Percentiles rank a stretch among this genome's conserved stretches.
Conservation (phyloP, 2,329 filamentous ascomycete species). For the Exophiala dermatitidis region DNA sequence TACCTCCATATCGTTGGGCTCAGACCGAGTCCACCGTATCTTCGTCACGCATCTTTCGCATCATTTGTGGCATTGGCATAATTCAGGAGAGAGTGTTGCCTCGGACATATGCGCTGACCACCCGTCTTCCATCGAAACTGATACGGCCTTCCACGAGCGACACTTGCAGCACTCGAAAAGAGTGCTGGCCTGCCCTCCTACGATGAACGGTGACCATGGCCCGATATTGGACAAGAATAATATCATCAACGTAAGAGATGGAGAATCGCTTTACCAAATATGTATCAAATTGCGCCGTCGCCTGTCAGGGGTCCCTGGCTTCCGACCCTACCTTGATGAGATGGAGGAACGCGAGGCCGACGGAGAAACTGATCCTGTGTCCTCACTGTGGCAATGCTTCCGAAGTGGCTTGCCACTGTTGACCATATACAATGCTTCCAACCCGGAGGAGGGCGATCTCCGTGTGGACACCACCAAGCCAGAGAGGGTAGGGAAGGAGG, state of each 20-base stretch:
- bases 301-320: conserved; percentile 73
- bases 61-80: not conserved
- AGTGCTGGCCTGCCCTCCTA: conserved; percentile 34
- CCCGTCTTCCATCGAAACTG: not conserved
- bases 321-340: conserved; percentile 65
- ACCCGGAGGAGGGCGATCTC: conserved; percentile 59
- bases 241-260: conserved; percentile 95
- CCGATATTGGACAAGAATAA: conserved; percentile 73
- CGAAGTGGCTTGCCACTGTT: conserved; percentile 77
- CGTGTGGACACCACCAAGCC: conserved; percentile 44
- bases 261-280: conserved; percentile 93
- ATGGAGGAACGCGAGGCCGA: conserved; percentile 61
- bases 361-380: conserved; percentile 66
- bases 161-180: conserved; percentile 6
- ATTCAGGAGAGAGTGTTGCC: not conserved
- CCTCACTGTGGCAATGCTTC: conserved; percentile 82
- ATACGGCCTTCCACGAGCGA: not conserved
- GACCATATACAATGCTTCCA: conserved; percentile 78
- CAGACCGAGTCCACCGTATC: not conserved
- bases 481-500: conserved; percentile 75
- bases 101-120: conserved; percentile 9
- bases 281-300: conserved; percentile 79
- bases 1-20: not conserved
- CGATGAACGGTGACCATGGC: conserved; percentile 38
- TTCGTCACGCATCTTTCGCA: not conserved